Evolutionary conservation across 2,329 filamentous ascomycete species (phyloP).

Genomic region (Arthrobotrys conoides): DNA sequence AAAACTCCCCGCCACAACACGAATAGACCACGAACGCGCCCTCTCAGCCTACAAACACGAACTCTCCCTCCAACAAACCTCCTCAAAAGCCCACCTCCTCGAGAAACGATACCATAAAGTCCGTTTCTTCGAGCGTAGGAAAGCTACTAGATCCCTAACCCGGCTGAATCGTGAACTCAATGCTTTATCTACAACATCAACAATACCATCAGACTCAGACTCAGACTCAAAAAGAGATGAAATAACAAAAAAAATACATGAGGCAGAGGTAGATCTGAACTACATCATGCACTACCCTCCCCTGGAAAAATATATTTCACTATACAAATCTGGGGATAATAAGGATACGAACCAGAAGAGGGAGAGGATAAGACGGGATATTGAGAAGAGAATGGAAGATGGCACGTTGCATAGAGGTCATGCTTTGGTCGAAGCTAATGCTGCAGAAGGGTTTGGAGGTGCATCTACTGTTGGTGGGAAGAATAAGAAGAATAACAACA

Average conservation of each 20-base stretch:
- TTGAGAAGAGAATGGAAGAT: conserved; percentile 61
- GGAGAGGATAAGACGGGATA: conserved; percentile 59
- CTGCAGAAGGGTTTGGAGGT: conserved; percentile 41
- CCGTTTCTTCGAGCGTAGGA: conserved; percentile 76
- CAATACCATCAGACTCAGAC: conserved; percentile 71
- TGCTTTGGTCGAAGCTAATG: conserved; percentile 27
- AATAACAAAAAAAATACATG: conserved; percentile 76
- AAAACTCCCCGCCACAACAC: conserved; percentile 77
- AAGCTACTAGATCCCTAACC: conserved; percentile 37
- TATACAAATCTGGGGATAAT: conserved; percentile 66
- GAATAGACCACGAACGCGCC: conserved; percentile 80
- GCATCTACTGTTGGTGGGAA: conserved; percentile 19
- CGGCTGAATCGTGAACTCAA: conserved; percentile 52
- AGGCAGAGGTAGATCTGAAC: conserved; percentile 80
- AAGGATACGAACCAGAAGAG: conserved; percentile 65
- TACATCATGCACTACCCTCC: conserved; percentile 82
- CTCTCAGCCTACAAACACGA: conserved; percentile 77
- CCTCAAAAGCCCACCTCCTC: conserved; percentile 77
- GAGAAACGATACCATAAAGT: conserved; percentile 87
- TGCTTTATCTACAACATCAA: not conserved
- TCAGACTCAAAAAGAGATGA: conserved; percentile 72
- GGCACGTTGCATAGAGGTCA: conserved; percentile 62
- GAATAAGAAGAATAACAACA: not conserved
- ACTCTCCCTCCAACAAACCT: conserved; percentile 73
- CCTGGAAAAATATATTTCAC: conserved; percentile 76